These are phyloP conservation scores for Aspergillus ibericus DNA, from an alignment of 2,329 filamentous ascomycete genomes.

Conservation along the genomic window DNA sequence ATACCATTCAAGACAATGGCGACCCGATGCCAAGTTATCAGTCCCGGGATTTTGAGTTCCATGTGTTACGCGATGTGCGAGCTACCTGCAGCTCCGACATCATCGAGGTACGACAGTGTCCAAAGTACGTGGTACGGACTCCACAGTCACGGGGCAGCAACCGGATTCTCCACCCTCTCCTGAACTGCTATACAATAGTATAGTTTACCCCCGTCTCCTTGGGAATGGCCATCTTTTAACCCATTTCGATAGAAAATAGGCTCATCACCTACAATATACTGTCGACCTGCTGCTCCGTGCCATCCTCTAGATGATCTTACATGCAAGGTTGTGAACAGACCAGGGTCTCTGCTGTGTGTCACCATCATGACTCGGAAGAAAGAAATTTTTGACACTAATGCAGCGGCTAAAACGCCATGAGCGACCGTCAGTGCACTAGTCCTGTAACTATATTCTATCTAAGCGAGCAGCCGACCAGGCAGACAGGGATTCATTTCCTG, in stretches of 20 bases:
- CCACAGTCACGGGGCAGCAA: background rate
- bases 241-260: background rate
- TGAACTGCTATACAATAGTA: background rate
- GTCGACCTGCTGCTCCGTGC: background rate
- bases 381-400: background rate
- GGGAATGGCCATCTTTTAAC: background rate
- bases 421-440: constrained; percentile 8
- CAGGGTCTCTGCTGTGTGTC: background rate
- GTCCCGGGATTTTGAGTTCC: background rate
- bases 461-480: background rate
- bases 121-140: background rate
- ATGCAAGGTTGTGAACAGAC: background rate
- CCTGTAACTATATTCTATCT: background rate
- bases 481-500: background rate
- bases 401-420: background rate
- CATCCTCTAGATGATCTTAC: background rate
- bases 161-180: constrained; percentile 1
- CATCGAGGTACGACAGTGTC: background rate
- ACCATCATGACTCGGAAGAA: background rate
- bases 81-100: background rate
- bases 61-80: background rate
- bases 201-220: background rate
- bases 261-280: background rate
- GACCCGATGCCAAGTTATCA: background rate
- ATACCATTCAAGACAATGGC: background rate